A percentile compares a stretch with the other conserved stretches of the same genome.
Evolutionary conservation across 148 eudicot genomes (phyloP).

Genomic region (Camellia sinensis): DNA sequence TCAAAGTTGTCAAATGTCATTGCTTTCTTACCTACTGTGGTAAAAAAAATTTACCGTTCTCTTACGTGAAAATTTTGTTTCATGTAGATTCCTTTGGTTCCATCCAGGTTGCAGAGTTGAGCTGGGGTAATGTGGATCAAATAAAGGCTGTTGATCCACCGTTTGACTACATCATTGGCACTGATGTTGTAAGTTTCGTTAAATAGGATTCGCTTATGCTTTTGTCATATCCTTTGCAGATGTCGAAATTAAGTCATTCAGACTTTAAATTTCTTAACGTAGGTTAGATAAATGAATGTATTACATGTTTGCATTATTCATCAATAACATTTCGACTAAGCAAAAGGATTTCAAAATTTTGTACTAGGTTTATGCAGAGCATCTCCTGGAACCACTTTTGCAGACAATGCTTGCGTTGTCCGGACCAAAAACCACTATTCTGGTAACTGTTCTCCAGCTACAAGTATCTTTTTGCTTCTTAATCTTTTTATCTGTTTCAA

Average conservation of each 20-base stretch:
- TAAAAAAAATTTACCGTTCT: not conserved
- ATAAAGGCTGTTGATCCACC: slow-evolving; percentile 80
- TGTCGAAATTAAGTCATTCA: not conserved
- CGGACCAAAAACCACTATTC: slow-evolving; percentile 74
- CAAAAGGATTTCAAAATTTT: not conserved
- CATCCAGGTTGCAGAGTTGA: slow-evolving; percentile 72
- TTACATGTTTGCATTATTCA: not conserved
- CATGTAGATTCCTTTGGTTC: slow-evolving; percentile 74
- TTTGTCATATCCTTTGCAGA: not conserved
- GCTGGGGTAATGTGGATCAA: slow-evolving; percentile 84
- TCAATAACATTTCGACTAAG: not conserved
- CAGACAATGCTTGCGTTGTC: slow-evolving; percentile 74
- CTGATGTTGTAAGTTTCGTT: slow-evolving; percentile 75
- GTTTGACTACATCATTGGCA: slow-evolving; percentile 84
- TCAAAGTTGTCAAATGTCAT: not conserved
- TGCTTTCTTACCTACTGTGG: not conserved
- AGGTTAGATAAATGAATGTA: not conserved
- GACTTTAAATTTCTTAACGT: not conserved
- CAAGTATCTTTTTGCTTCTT: not conserved
- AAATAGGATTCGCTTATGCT: not conserved
- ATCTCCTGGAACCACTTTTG: slow-evolving; percentile 82
- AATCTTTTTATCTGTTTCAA: not conserved
- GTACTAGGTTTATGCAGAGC: slow-evolving; percentile 86
- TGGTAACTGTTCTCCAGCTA: slow-evolving; percentile 46
- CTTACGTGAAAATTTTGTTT: slow-evolving; percentile 5